Evolutionary conservation across 352 stramenopile genomes (phyloP), one percentile per base, ranked within the genome.

Genomic region (Phytophthora brassicae): DNA sequence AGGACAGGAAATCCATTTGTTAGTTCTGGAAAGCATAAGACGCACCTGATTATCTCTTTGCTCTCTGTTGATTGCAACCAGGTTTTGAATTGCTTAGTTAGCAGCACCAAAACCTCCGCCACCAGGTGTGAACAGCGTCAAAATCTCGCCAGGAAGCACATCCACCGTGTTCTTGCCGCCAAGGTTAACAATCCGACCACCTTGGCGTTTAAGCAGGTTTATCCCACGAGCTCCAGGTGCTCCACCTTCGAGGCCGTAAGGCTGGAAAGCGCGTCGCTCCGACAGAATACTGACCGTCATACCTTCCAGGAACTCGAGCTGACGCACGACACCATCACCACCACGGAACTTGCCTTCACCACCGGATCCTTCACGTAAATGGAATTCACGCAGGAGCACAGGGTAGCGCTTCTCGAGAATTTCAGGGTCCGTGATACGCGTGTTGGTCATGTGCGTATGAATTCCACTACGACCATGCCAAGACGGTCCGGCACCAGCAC

Each of bases 391-490:
- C 33, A 98, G 70, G 20, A 97, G 67, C 31, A 97, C 81, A 0
- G 95, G 96, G 70, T 96, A 99, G 2, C 97, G 80, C 58, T 98
- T 94, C 75, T 99, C 97, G 6, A 99, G 65, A 68, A 99, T 99
- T 73, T 99, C 97, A n/a, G 96, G 96, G 73, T 99, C 97, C 17
- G 97, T 99, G 67, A 99, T 99, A 17, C 97, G 89, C 17, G 97
- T 99, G 84, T 99, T 99, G 42, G 97, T 99, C 87, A 99, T 99
- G 76, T 99, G 97, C 19, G 97, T 99, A 75, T 99, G 97, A 43
- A 99, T 95, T 8, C 96, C 97, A 66, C 90, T 98, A 44, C 88
- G 88, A 11, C 97, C 97, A 54, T 98, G 76, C 96, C 96, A 99
- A 24, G 86, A 96, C 41, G 97, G 97, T 1, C 97, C 97, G 23